These are phyloP conservation scores for Zygotorulaspora chibaensis DNA, from an alignment of 805 yeast species.

Conservation along the genomic window DNA sequence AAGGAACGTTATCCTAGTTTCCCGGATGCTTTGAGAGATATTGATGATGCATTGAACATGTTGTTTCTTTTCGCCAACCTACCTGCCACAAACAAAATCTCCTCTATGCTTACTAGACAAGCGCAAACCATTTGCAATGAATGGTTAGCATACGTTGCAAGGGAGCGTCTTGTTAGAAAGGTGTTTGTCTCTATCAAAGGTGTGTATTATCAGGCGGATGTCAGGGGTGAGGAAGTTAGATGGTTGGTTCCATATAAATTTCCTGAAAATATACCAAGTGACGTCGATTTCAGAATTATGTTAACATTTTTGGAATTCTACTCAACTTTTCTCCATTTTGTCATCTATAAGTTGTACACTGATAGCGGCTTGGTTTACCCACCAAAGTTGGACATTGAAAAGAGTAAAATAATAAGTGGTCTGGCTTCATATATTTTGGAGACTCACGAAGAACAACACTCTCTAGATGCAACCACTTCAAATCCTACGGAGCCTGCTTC, in stretches of 20 bases:
- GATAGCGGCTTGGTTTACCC: constrained; percentile 88
- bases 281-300: constrained; percentile 95
- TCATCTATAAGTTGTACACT: constrained; percentile 75
- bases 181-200: constrained; percentile 97
- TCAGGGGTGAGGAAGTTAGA: constrained; percentile 87
- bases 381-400: constrained; percentile 70
- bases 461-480: constrained; percentile 38
- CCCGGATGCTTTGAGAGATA: constrained; percentile 83
- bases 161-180: constrained; percentile 74
- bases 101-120: constrained; percentile 76
- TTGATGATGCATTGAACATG: constrained; percentile 95
- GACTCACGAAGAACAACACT: constrained; percentile 32
- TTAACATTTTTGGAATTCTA: constrained; percentile 93
- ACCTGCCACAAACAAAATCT: constrained; percentile 87
- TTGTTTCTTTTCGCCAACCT: constrained; percentile 86
- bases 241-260: constrained; percentile 98
- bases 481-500: constrained; percentile 18
- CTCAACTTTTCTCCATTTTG: constrained; percentile 86
- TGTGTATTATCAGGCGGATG: constrained; percentile 86
- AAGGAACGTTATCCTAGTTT: constrained; percentile 96
- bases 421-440: constrained; percentile 77
- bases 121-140: constrained; percentile 86
- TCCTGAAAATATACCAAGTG: constrained; percentile 91
- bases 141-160: constrained; percentile 92
- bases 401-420: constrained; percentile 86